phyloP scores from a whole-genome alignment of 208 protist genomes.

The Leishmania amazonensis region DNA sequence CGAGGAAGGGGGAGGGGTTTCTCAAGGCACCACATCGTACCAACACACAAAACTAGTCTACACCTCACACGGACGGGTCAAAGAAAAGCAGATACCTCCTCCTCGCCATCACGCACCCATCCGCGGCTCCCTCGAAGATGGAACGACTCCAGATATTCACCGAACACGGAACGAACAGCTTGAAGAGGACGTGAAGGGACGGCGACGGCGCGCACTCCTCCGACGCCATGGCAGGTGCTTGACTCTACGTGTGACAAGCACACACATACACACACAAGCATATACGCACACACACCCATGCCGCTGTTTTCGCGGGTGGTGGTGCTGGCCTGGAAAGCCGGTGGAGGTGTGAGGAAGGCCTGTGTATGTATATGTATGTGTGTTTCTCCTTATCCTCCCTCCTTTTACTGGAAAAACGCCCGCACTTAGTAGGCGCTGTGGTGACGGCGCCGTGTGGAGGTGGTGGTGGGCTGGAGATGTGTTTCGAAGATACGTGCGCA shows the following conservation, averaged over 20 bases:
- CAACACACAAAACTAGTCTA: not conserved
- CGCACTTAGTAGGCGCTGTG: not conserved
- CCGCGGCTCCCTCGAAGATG: not conserved
- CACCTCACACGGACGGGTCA: not conserved
- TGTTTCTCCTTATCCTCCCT: not conserved
- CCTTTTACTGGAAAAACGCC: not conserved
- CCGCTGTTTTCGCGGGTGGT: not conserved
- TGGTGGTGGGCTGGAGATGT: constrained; percentile 26
- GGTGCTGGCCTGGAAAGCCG: too few relatives aligned
- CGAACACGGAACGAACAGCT: not conserved
- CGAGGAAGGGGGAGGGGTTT: not conserved
- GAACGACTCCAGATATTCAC: not conserved
- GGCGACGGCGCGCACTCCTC: not conserved
- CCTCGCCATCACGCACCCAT: not conserved
- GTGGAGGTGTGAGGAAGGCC: too few relatives aligned
- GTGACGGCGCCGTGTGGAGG: constrained; percentile 19
- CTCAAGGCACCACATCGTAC: not conserved
- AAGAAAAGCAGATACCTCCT: not conserved
- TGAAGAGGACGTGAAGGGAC: not conserved
- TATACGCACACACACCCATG: not conserved
- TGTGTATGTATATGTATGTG: not conserved
- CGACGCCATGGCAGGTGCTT: not conserved
- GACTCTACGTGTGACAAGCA: not conserved
- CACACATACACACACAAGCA: not conserved
- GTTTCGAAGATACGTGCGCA: constrained; percentile 49